Evolutionary conservation across 306 rosid species (phyloP), one percentile per base, ranked within the genome.

Genomic region (Malus sieversii): DNA sequence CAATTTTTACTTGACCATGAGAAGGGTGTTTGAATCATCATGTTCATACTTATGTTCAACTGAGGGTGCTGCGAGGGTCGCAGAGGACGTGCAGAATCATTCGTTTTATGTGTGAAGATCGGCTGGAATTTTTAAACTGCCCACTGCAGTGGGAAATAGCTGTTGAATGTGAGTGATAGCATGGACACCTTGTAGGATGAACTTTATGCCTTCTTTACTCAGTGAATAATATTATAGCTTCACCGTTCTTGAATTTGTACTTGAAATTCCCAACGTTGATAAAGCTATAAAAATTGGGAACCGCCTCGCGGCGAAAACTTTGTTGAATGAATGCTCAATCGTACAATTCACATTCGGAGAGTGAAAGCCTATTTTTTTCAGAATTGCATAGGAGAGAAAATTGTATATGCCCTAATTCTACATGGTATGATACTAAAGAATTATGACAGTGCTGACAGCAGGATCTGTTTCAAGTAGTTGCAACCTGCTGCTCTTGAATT

Each of bases 401-500:
- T 20, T 15, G 23, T 40, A 16, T 10, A 42, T 63, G 25, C 62
- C 77, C 57, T 63, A 32, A 51, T 76, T 30, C n/a, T 20, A 15
- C 12, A 63, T 42, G 11, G 69, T 30, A 40, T 70, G 63, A 33
- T 18, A 69, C 62, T 13, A 18, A 6, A 19, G 5, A 52, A 19
- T 4, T 66, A 10, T n/a, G 16, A 53, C 64, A 46, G 77, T 76
- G 23, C 76, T 55, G 74, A 75, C 46, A 65, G 71, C 46, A 70
- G 73, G 55, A 45, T 59, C 80, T 77, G 59, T 40, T 88, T 42
- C 72, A 88, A 62, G 75, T 77, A 78, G 80, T 51, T 76, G 72
- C n/a, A 57, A 55, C 65, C 66, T 79, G 90, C 72, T 85, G 86
- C 25, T 86, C 90, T 85, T 92, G 97, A 78, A 92, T 90, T 1